A percentile compares a stretch with the other conserved stretches of the same genome.
These are phyloP conservation scores for Leccinum sublutescens DNA, from an alignment of 768 basidiomycete species.

Conservation along the genomic window DNA sequence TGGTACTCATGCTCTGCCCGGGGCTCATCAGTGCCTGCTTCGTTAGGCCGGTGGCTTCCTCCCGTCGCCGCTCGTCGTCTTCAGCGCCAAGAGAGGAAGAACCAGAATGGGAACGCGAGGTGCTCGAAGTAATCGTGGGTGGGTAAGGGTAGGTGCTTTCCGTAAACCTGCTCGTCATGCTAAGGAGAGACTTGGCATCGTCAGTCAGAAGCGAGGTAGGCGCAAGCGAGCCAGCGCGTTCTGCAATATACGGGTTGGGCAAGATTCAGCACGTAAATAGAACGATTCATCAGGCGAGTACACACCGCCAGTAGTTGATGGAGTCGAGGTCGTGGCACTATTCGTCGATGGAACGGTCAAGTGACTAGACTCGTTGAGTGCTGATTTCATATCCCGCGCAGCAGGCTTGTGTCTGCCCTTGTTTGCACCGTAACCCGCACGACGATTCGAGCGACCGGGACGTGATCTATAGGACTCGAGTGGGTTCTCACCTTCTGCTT, in stretches of 20 bases:
- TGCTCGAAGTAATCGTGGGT: conserved; percentile 17
- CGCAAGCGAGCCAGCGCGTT: conserved; percentile 10
- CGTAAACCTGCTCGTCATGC: conserved; percentile 28
- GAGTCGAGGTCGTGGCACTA: neutral
- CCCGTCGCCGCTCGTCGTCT: conserved; percentile 23
- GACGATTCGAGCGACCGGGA: conserved; percentile 10
- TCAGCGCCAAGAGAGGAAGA: conserved; percentile 21
- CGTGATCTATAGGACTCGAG: conserved; percentile 32
- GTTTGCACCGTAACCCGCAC: conserved; percentile 7
- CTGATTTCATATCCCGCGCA: neutral
- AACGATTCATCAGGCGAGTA: conserved; percentile 4
- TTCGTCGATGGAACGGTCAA: conserved; percentile 6
- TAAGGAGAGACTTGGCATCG: conserved; percentile 29
- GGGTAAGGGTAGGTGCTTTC: conserved; percentile 29
- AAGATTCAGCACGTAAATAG: conserved; percentile 13
- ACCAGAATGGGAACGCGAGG: conserved; percentile 20
- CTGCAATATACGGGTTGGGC: conserved; percentile 12
- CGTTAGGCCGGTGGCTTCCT: conserved; percentile 22
- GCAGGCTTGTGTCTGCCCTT: conserved; percentile 2
- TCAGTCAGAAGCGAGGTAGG: conserved; percentile 21
- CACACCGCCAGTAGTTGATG: conserved; percentile 23
- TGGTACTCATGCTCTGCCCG: conserved; percentile 22
- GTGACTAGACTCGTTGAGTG: conserved; percentile 1
- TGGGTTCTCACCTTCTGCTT: conserved; percentile 84
- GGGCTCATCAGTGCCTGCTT: conserved; percentile 24